Base-by-base conservation (phyloP, 2,329 filamentous ascomycete genomes). In the Calonectria leucothoes region DNA sequence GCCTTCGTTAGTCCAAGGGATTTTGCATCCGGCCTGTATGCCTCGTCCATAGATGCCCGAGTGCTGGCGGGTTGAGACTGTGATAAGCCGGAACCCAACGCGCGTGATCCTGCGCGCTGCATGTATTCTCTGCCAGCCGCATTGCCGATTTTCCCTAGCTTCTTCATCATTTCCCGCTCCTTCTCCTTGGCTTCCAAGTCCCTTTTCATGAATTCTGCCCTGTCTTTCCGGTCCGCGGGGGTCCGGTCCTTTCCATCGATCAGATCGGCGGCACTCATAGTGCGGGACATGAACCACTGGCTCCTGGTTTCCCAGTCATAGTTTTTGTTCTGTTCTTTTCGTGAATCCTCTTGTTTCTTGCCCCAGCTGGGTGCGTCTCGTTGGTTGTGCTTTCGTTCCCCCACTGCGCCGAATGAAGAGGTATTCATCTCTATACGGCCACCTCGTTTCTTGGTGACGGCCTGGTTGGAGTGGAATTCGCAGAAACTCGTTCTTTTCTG, bases 401-500 rank as follows among this genome's bases (percentile, higher is more conserved):
- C 85, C 12, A 10, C 59, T 57, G 86, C 89, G 25, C 89, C 90
- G 83, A 92, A 61, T 10, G 55, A 61, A 20, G 27, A 93, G 15
- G 89, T 90, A 81, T 96, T 98, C 74, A 98, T 89, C 81, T 98
- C 95, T 87, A 96, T 93, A 42, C 96, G 90, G 1, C 89, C 87
- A 14, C 91, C 87, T 35, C 88, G 87, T 68, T 81, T 91, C 81
- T 94, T 96, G 69, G 92, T 90, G 4, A 98, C 86, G 31, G 95
- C 93, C 31, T 95, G 87, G 78, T 97, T 95, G 77, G 98, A 92
- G 84, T 99, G 97, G 78, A 94, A 99, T 76, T 98, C 95, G 85
- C 97, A 99, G 82, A 94, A 95, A 79, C 98, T 93, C 0, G 96
- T 98, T 79, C 95, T 94, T 67, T 95, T 92, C 76, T 91, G 92